Evolutionary conservation across 202 grass and related monocot species (phyloP).

Genomic region (Thinopyrum obtusiflorum): DNA sequence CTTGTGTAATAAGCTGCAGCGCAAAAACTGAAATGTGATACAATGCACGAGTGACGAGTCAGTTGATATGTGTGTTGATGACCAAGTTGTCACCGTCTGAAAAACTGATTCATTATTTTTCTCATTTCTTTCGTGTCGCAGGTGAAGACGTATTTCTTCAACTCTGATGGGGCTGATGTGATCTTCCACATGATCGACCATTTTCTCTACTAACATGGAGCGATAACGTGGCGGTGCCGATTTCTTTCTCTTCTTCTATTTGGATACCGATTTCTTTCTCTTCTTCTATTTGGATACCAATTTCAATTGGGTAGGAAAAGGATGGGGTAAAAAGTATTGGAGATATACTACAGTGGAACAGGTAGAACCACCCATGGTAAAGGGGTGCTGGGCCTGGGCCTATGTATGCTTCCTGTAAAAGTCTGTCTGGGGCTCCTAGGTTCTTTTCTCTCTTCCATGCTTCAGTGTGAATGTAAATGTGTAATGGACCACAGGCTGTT

Average conservation of each 20-base stretch:
- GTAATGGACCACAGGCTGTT: slow-evolving; percentile 15
- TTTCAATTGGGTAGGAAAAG: background rate
- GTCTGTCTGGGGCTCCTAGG: slow-evolving; percentile 21
- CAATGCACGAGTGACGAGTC: background rate
- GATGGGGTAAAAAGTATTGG: background rate
- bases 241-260: background rate
- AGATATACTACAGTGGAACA: background rate
- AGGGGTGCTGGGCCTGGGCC: background rate
- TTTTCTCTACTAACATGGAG: slow-evolving; percentile 53
- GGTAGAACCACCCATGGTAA: background rate
- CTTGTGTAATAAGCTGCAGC: background rate
- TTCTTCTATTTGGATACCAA: background rate
- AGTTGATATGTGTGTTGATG: background rate
- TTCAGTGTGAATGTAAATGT: background rate
- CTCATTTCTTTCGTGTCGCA: slow-evolving; percentile 26
- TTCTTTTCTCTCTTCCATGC: background rate
- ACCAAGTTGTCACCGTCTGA: background rate
- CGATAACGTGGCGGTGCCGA: background rate
- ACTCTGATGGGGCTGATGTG: slow-evolving; percentile 86
- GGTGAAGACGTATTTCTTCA: slow-evolving; percentile 80
- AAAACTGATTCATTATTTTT: slow-evolving; percentile 9
- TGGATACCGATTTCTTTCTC: background rate
- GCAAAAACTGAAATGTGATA: background rate
- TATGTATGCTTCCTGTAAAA: background rate
- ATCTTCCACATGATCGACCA: slow-evolving; percentile 92